phyloP scores from a whole-genome alignment of 805 yeast genomes.

The Priceomyces haplophilus region DNA sequence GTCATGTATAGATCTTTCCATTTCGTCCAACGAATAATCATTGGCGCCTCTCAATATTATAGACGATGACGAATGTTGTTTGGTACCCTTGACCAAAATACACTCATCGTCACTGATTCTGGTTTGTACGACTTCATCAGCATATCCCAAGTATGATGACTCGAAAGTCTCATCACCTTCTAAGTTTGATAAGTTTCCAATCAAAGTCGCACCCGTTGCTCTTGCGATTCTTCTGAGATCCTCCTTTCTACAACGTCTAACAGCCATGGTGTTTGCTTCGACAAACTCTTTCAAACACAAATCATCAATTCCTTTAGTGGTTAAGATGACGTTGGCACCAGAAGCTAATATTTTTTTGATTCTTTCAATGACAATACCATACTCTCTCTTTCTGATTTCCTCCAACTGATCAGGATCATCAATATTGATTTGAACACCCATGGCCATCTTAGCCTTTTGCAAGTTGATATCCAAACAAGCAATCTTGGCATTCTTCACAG shows the following conservation, averaged over 20 bases:
- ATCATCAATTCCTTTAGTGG: constrained; percentile 95
- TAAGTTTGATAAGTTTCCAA: constrained; percentile 83
- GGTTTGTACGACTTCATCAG: constrained; percentile 88
- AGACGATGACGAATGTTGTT: constrained; percentile 87
- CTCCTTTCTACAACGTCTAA: constrained; percentile 94
- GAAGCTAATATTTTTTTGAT: constrained; percentile 75
- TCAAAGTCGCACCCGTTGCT: constrained; percentile 94
- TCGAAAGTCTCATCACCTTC: constrained; percentile 96
- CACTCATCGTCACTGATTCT: constrained; percentile 96
- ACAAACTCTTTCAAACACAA: constrained; percentile 87
- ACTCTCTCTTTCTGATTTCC: constrained; percentile 84
- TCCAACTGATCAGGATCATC: constrained; percentile 97
- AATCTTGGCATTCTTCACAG: constrained; percentile 66
- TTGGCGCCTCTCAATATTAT: constrained; percentile 94
- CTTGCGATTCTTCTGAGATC: constrained; percentile 95
- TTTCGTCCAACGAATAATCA: constrained; percentile 92
- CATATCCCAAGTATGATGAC: constrained; percentile 76
- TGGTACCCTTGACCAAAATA: constrained; percentile 84
- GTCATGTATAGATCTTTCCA: constrained; percentile 97
- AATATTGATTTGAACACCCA: constrained; percentile 96
- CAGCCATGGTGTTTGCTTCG: constrained; percentile 90
- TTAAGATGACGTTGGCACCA: constrained; percentile 89
- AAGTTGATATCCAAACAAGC: constrained; percentile 89
- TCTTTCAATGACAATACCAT: constrained; percentile 80
- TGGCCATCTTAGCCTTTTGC: constrained; percentile 95